Percentiles rank a stretch among this genome's conserved stretches.
Evolutionary conservation across 768 basidiomycete species (phyloP).

Genomic region (Amanita pseudoporphyria): DNA sequence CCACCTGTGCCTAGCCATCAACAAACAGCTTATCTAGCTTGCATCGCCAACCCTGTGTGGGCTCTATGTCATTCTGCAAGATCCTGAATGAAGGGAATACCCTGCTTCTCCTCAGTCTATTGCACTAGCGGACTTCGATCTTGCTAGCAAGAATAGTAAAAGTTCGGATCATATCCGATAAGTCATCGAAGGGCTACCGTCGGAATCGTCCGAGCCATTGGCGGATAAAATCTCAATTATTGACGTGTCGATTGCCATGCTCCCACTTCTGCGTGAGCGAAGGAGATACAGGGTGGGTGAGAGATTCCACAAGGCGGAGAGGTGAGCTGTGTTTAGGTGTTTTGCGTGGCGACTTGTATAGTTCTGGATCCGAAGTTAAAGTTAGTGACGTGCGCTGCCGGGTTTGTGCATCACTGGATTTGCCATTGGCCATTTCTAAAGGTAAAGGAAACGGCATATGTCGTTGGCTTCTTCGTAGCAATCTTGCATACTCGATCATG

Average conservation of each 20-base stretch:
- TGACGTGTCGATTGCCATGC: neutral
- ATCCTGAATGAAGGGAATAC: too few relatives aligned
- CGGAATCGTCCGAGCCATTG: constrained; percentile 1
- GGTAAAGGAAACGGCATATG: neutral
- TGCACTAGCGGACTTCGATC: neutral
- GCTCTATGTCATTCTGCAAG: neutral
- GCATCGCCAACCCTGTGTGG: too few relatives aligned
- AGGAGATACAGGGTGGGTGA: neutral
- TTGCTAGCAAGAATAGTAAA: neutral
- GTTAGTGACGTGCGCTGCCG: neutral
- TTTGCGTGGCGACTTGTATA: neutral
- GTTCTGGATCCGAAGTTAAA: neutral
- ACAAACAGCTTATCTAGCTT: too few relatives aligned
- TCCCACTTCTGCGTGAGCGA: neutral
- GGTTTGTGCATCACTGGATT: neutral
- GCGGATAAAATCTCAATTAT: constrained; percentile 6
- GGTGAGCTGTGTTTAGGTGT: neutral
- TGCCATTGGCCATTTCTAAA: neutral
- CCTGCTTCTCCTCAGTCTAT: too few relatives aligned
- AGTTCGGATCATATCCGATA: neutral
- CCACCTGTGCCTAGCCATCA: too few relatives aligned
- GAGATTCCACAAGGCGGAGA: neutral
- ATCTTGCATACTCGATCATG: neutral
- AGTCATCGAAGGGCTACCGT: neutral
- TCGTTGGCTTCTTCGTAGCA: neutral